Conservation (phyloP, 2,329 filamentous ascomycete species). For the Colletotrichum kahawae region DNA sequence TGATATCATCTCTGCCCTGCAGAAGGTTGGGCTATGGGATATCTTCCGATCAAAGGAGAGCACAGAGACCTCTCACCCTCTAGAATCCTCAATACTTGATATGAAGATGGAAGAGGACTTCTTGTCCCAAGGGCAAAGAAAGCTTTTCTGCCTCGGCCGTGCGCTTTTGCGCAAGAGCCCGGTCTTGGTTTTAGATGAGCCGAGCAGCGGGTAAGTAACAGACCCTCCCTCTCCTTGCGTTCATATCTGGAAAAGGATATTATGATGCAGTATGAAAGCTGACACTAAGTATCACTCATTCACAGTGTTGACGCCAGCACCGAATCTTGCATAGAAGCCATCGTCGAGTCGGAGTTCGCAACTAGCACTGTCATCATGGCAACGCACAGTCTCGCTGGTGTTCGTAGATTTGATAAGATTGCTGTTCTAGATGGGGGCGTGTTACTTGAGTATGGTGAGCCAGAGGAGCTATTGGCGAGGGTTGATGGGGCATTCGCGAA, state of each 20-base stretch:
- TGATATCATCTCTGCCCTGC: slow-evolving; percentile 47
- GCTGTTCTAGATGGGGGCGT: slow-evolving; percentile 1
- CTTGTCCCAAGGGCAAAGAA: slow-evolving; percentile 58
- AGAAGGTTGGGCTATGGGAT: slow-evolving; percentile 50
- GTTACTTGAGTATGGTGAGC: slow-evolving; percentile 7
- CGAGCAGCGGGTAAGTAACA: slow-evolving; percentile 57
- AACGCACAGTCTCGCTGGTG: slow-evolving; percentile 4
- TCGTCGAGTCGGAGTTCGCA: background rate
- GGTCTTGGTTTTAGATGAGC: slow-evolving; percentile 46
- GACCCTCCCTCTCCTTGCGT: background rate
- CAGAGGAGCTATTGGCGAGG: slow-evolving; percentile 2
- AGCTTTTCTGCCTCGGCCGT: slow-evolving; percentile 53
- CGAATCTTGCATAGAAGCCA: background rate
- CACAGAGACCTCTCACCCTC: slow-evolving; percentile 40
- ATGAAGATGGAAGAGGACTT: slow-evolving; percentile 38
- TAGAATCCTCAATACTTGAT: background rate
- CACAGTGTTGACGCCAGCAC: background rate
- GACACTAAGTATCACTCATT: background rate
- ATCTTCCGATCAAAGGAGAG: slow-evolving; percentile 38
- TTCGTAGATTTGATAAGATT: background rate
- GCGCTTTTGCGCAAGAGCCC: slow-evolving; percentile 42
- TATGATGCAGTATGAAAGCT: background rate
- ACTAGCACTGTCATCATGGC: slow-evolving; percentile 5
- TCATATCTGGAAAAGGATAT: background rate
- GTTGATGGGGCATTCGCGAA: slow-evolving; percentile 6